Evolutionary conservation across 768 basidiomycete species (phyloP).

Genomic region (Macrolepiota albuminosa): DNA sequence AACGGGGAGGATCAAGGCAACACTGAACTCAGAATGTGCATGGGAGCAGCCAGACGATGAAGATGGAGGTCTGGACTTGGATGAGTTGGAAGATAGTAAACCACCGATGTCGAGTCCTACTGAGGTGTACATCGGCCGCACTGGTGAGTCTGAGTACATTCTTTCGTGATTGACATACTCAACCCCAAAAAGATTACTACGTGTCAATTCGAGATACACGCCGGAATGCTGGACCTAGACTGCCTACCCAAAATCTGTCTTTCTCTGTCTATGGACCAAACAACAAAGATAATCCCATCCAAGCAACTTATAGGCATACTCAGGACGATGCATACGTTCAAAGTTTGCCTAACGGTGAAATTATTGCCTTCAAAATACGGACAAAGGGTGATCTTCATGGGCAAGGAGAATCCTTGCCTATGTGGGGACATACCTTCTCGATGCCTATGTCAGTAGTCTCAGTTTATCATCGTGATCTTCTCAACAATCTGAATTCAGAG

Average conservation of each 20-base stretch:
- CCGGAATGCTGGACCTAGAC: constrained; percentile 19
- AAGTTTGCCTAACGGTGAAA: constrained; percentile 70
- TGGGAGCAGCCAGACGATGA: constrained; percentile 61
- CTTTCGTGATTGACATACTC: background rate
- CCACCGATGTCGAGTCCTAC: constrained; percentile 32
- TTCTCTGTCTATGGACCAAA: constrained; percentile 95
- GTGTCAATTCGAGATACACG: constrained; percentile 67
- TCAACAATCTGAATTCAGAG: constrained; percentile 37
- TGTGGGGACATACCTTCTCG: constrained; percentile 59
- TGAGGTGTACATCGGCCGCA: constrained; percentile 48
- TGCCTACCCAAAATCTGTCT: constrained; percentile 72
- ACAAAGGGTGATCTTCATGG: constrained; percentile 16
- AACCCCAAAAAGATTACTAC: constrained; percentile 65
- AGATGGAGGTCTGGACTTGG: constrained; percentile 38
- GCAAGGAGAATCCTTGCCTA: constrained; percentile 28
- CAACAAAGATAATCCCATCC: constrained; percentile 72
- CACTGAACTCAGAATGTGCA: constrained; percentile 71
- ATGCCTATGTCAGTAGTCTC: constrained; percentile 58
- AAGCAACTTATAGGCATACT: constrained; percentile 69
- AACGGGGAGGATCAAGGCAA: constrained; percentile 75
- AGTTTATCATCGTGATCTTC: background rate
- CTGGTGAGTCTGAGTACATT: constrained; percentile 30
- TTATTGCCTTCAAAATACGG: constrained; percentile 64
- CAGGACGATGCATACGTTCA: constrained; percentile 82
- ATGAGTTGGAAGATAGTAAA: constrained; percentile 40